Percentiles rank a stretch among this genome's conserved stretches.
Evolutionary conservation across 192 early-diverging fungal genomes (phyloP).

Genomic region (Coemansia sp.): DNA sequence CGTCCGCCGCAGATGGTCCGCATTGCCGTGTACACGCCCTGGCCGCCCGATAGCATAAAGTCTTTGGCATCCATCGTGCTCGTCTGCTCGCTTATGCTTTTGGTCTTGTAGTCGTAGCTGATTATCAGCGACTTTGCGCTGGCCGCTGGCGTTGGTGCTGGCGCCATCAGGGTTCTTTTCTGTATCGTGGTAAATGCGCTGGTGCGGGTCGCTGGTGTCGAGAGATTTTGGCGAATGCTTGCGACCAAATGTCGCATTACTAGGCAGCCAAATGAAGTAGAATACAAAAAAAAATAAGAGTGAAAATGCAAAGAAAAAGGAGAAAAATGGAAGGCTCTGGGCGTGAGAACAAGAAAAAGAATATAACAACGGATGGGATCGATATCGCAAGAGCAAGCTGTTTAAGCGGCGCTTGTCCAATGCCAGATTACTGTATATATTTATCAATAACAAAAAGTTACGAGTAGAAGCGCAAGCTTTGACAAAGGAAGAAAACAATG

Average conservation of each 20-base stretch:
- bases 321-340: too few relatives aligned
- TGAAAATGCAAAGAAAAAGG: background rate
- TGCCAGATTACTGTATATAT: too few relatives aligned
- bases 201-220: background rate
- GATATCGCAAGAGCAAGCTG: too few relatives aligned
- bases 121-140: constrained; percentile 23
- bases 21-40: constrained; percentile 44
- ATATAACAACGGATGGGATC: too few relatives aligned
- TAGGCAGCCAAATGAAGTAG: background rate
- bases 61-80: constrained; percentile 25
- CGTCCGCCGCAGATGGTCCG: constrained; percentile 30
- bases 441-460: too few relatives aligned
- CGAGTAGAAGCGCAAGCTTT: too few relatives aligned
- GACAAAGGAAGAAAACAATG: too few relatives aligned
- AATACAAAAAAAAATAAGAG: background rate
- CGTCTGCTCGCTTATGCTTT: constrained; percentile 12
- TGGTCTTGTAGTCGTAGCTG: constrained; percentile 24
- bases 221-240: background rate
- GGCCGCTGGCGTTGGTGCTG: background rate
- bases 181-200: background rate
- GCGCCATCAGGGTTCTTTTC: background rate
- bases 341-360: too few relatives aligned
- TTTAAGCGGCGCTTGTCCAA: too few relatives aligned
- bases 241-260: background rate
- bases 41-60: constrained; percentile 44